Conservation (phyloP, 257 asterid genomes). For the Fraxinus excelsior region DNA sequence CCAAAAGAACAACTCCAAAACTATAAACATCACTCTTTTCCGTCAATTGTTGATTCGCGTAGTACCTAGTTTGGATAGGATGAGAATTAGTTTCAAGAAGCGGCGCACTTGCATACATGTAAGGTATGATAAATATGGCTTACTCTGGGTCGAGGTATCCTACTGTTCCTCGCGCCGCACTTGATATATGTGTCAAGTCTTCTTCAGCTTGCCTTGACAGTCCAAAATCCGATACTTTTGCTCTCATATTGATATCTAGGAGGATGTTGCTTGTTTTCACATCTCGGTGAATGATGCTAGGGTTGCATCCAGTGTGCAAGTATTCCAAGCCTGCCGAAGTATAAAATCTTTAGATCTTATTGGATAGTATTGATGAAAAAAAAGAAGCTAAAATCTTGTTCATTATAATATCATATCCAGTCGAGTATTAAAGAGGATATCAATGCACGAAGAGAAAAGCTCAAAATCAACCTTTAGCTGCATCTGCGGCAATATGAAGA, state of each 20-base stretch:
- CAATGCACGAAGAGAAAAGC: not conserved
- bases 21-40: slow-evolving; percentile 98
- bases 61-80: slow-evolving; percentile 56
- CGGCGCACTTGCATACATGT: not conserved
- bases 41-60: slow-evolving; percentile 91
- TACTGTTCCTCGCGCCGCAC: slow-evolving; percentile 95
- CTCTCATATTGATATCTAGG: slow-evolving; percentile 88
- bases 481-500: slow-evolving; percentile 86
- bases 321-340: slow-evolving; percentile 76
- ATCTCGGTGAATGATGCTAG: slow-evolving; percentile 91
- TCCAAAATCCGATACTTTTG: slow-evolving; percentile 97
- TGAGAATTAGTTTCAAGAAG: slow-evolving; percentile 9
- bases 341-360: not conserved
- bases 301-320: slow-evolving; percentile 97
- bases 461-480: slow-evolving; percentile 78
- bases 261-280: slow-evolving; percentile 95
- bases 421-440: not conserved
- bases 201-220: slow-evolving; percentile 98
- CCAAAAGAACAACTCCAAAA: slow-evolving; percentile 92
- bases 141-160: slow-evolving; percentile 99
- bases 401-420: too few relatives aligned
- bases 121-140: slow-evolving; percentile 25
- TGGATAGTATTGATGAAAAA: not conserved
- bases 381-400: not conserved
- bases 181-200: slow-evolving; percentile 85